Evolutionary conservation across 176 grass and related monocot genomes (phyloP), one percentile per base, ranked within the genome.

Genomic region (Typha latifolia): DNA sequence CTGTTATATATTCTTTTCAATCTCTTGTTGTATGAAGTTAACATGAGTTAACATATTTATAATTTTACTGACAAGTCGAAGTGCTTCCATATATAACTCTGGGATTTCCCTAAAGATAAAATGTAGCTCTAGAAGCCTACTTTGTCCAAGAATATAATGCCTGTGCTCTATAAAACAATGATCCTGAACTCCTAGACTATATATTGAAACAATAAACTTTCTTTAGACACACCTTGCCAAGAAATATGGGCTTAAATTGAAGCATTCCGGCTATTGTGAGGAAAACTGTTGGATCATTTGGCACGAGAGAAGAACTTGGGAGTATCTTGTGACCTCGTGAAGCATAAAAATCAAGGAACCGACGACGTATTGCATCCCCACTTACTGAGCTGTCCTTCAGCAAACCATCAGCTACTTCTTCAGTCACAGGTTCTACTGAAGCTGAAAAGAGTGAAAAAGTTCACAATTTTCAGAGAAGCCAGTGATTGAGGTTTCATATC

Each of bases 191-290:
- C 37, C 37, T 43, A 43, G 1, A 43, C 9, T 43, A 43, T 43
- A 37, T 37, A 9, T 43, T 43, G 37, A 43, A 43, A 51, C 19
- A 51, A 78, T 29, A 62, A 62, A 20, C 24, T 37, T 49, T 47
- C 27, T 61, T 32, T 29, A 80, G 61, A 49, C 67, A 29, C 65
- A 89, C 93, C 88, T 96, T 96, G 31, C 93, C 88, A 6, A 96
- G 88, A 84, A 96, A 96, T 71, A 96, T 82, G 69, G 93, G 93
- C 71, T 96, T 96, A 82, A 96, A 96, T 68, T 96, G 93, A 72
- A 96, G 93, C 93, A 96, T 96, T 32, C 93, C 93, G 9, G 93
- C 93, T 20, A 96, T 96, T 49, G 93, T 96, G 70, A 96, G 85
- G 14, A 96, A 74, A 75, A 96, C 88, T 0, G 88, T 91, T 3